Percentiles rank a stretch among this genome's conserved stretches.
Evolutionary conservation across 2,329 filamentous ascomycete genomes (phyloP).

Genomic region (Fusarium odoratissimum): DNA sequence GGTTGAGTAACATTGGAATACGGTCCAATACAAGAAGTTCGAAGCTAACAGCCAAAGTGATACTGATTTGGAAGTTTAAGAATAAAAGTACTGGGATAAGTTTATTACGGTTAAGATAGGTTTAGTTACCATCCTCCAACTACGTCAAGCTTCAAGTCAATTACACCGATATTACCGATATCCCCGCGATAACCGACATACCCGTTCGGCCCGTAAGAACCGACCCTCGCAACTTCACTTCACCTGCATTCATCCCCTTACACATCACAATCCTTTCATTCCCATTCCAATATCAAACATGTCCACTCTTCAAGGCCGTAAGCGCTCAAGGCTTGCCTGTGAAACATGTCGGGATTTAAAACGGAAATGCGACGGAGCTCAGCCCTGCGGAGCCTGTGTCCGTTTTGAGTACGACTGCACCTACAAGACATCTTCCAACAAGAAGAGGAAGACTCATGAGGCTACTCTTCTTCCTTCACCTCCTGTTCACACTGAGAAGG

Average conservation of each 20-base stretch:
- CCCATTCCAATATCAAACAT: constrained; percentile 4
- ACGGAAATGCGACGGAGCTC: constrained; percentile 65
- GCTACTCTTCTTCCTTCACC: constrained; percentile 2
- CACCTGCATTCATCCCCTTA: not conserved
- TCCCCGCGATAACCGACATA: constrained; percentile 16
- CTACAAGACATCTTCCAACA: constrained; percentile 51
- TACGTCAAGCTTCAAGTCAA: not conserved
- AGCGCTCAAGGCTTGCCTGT: constrained; percentile 59
- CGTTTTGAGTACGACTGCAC: constrained; percentile 65
- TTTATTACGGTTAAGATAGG: too few species aligned
- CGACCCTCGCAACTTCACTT: constrained; percentile 3
- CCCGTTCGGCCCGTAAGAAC: constrained; percentile 31
- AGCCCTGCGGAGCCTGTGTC: constrained; percentile 64
- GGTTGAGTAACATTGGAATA: not conserved
- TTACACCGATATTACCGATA: not conserved
- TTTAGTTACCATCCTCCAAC: not conserved
- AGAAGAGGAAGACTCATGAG: constrained; percentile 21
- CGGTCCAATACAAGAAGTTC: accelerated
- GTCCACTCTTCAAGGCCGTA: constrained; percentile 41
- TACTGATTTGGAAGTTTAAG: too few species aligned
- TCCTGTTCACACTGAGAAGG: constrained; percentile 1
- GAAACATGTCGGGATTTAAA: constrained; percentile 66
- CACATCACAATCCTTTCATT: not conserved
- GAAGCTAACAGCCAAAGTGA: too few species aligned
- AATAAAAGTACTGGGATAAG: not conserved